These are phyloP conservation scores for Phanerodontia chrysosporium DNA, from an alignment of 768 basidiomycete species.

Conservation along the genomic window DNA sequence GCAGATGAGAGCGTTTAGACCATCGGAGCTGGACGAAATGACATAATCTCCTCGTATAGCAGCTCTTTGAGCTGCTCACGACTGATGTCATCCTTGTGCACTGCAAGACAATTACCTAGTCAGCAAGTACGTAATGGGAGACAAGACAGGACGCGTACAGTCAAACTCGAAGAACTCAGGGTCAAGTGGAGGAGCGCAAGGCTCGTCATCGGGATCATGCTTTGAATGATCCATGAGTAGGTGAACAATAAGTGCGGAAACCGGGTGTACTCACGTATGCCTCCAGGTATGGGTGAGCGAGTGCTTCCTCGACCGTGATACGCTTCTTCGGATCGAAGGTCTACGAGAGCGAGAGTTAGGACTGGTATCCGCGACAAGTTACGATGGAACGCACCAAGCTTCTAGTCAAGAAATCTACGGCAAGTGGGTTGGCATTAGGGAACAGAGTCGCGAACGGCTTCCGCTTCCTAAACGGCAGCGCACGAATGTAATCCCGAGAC, in stretches of 20 bases:
- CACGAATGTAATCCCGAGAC: constrained; percentile 93
- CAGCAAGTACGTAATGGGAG: background rate
- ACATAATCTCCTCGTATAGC: constrained; percentile 91
- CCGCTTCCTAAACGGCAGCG: constrained; percentile 88
- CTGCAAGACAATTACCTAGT: constrained; percentile 30
- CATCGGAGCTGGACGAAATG: constrained; percentile 69
- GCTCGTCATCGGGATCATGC: constrained; percentile 98
- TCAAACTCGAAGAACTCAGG: constrained; percentile 98
- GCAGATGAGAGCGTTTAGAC: constrained; percentile 20
- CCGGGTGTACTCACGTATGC: constrained; percentile 87
- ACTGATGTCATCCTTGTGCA: constrained; percentile 94
- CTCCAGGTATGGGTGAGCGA: constrained; percentile 93
- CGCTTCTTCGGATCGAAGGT: constrained; percentile 99
- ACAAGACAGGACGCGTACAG: constrained; percentile 42
- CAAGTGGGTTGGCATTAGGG: constrained; percentile 84
- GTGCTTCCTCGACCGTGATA: constrained; percentile 88
- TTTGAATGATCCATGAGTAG: constrained; percentile 31
- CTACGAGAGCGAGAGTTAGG: constrained; percentile 30
- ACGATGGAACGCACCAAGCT: constrained; percentile 55
- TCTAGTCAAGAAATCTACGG: constrained; percentile 74
- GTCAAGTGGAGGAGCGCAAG: constrained; percentile 90
- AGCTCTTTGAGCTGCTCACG: constrained; percentile 94
- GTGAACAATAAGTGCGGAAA: too few species aligned
- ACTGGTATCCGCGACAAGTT: background rate
- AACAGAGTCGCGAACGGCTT: constrained; percentile 80